A percentile compares a stretch with the other conserved stretches of the same genome.
phyloP scores from a whole-genome alignment of 129 eudicot genomes.

The Flaveria linearis region DNA sequence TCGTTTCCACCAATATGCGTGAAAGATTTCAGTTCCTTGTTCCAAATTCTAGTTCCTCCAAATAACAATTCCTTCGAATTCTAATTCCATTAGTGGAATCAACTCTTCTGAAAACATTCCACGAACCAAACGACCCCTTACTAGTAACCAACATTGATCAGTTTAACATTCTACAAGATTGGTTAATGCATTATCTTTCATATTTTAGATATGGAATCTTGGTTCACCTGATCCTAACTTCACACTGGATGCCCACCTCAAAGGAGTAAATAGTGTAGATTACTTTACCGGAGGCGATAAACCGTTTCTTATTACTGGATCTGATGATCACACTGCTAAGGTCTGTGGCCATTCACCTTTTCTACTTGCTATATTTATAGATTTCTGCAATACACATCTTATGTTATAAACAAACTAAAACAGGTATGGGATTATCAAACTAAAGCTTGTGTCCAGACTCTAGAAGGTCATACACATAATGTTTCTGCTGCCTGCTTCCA shows the following conservation, averaged over 20 bases:
- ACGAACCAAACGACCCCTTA: too few relatives aligned
- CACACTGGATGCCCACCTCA: slow-evolving; percentile 36
- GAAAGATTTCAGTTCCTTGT: too few relatives aligned
- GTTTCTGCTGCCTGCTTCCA: slow-evolving; percentile 69
- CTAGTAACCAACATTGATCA: background rate
- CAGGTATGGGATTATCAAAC: slow-evolving; percentile 75
- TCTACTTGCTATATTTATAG: slow-evolving; percentile 3
- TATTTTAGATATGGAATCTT: slow-evolving; percentile 64
- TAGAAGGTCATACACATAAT: slow-evolving; percentile 80
- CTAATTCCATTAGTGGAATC: too few relatives aligned
- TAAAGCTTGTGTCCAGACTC: slow-evolving; percentile 63
- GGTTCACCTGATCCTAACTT: slow-evolving; percentile 65
- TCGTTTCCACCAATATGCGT: too few relatives aligned
- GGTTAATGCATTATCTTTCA: slow-evolving; percentile 15
- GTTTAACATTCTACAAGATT: slow-evolving; percentile 8
- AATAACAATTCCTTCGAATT: too few relatives aligned
- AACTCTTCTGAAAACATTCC: too few relatives aligned
- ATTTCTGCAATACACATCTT: background rate
- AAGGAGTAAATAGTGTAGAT: slow-evolving; percentile 58
- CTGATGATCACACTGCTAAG: slow-evolving; percentile 86
- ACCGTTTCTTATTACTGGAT: slow-evolving; percentile 63
- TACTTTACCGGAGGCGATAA: slow-evolving; percentile 64
- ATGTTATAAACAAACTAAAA: slow-evolving; percentile 9
- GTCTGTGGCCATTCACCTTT: slow-evolving; percentile 35
- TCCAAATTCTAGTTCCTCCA: too few relatives aligned